A percentile compares a stretch with the other conserved stretches of the same genome.
These are phyloP conservation scores for Luffa aegyptiaca DNA, from an alignment of 306 rosid genomes.

Conservation along the genomic window DNA sequence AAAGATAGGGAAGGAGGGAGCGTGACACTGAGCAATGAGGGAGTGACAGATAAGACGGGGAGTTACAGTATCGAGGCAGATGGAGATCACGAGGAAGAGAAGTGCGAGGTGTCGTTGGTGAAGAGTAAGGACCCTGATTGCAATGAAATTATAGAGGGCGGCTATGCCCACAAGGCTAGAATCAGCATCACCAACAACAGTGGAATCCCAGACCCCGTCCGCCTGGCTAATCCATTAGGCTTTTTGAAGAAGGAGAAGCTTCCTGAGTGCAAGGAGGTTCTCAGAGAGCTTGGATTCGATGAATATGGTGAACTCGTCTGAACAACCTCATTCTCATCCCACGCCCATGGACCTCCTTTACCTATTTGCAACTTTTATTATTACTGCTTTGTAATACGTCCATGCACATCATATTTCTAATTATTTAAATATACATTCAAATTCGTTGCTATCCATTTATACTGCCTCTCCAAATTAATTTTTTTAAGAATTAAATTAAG, in stretches of 20 bases:
- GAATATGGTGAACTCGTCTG: not conserved
- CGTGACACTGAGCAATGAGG: conserved; percentile 30
- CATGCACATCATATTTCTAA: too few relatives aligned
- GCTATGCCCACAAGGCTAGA: conserved; percentile 25
- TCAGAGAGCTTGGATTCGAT: conserved; percentile 44
- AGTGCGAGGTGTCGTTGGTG: conserved; percentile 33
- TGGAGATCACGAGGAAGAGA: conserved; percentile 68
- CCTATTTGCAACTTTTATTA: too few relatives aligned
- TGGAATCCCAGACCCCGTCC: conserved; percentile 37
- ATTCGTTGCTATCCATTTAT: too few relatives aligned
- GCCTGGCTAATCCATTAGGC: conserved; percentile 62
- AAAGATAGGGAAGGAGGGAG: conserved; percentile 16
- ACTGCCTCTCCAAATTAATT: not conserved
- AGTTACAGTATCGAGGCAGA: conserved; percentile 31
- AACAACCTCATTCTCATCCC: too few relatives aligned
- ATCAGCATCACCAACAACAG: conserved; percentile 52
- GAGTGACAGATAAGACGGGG: conserved; percentile 28
- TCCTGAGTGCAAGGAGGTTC: conserved; percentile 26
- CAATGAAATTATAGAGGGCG: conserved; percentile 13
- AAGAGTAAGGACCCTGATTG: conserved; percentile 40
- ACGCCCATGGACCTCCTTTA: too few relatives aligned
- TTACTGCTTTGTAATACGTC: too few relatives aligned
- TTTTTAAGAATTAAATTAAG: too few relatives aligned
- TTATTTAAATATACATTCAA: too few relatives aligned
- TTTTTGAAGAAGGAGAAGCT: conserved; percentile 37